Conservation (phyloP, 371 early-diverging fungal genomes). For the Neoconidiobolus thromboides region DNA sequence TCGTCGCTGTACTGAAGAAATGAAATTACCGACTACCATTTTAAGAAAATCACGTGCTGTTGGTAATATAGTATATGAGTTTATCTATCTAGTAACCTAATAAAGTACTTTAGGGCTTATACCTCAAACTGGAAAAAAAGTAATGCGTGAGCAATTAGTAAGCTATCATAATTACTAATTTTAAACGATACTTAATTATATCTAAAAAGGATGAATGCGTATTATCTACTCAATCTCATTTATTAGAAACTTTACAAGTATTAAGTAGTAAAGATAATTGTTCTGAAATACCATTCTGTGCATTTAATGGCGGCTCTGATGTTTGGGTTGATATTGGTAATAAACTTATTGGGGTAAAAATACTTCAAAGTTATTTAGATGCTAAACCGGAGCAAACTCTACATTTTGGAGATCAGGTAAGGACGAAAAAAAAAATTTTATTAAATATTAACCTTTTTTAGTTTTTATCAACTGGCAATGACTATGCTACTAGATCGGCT, state of each 20-base stretch:
- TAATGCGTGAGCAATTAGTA: conserved; percentile 41
- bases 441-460: conserved; percentile 8
- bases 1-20: conserved; percentile 24
- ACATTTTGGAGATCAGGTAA: conserved; percentile 66
- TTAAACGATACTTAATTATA: neutral
- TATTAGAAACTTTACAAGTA: conserved; percentile 20
- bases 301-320: conserved; percentile 70
- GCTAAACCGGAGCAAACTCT: conserved; percentile 32
- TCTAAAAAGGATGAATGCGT: conserved; percentile 31
- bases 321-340: conserved; percentile 60
- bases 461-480: conserved; percentile 72
- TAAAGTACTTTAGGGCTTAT: conserved; percentile 11
- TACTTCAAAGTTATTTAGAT: conserved; percentile 38
- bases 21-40: conserved; percentile 35
- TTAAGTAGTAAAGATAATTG: neutral
- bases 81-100: neutral
- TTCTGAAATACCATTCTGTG: conserved; percentile 47
- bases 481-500: conserved; percentile 49
- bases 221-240: conserved; percentile 30
- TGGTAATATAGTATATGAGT: conserved; percentile 19
- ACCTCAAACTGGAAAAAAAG: conserved; percentile 16
- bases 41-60: conserved; percentile 55
- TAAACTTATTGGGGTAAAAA: conserved; percentile 45
- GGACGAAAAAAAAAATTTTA: neutral
- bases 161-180: conserved; percentile 11